A percentile compares a stretch with the other conserved stretches of the same genome.
Evolutionary conservation across 768 basidiomycete species (phyloP).

Genomic region (Leccinum uliginosum): DNA sequence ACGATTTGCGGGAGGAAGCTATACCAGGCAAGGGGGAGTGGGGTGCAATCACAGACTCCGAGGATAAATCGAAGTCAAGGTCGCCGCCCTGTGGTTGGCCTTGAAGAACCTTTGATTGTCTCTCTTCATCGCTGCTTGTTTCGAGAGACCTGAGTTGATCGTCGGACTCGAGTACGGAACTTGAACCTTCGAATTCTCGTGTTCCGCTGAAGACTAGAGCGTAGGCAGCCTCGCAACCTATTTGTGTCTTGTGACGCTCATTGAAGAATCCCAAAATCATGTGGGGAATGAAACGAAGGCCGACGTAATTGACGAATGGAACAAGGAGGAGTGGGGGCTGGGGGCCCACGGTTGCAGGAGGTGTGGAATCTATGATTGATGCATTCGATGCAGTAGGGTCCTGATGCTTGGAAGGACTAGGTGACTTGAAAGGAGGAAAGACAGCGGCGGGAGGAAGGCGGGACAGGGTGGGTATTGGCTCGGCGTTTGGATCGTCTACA

Average conservation of each 20-base stretch:
- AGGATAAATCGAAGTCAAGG: conserved; percentile 66
- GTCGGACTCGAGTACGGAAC: conserved; percentile 13
- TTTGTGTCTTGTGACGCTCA: conserved; percentile 71
- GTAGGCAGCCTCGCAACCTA: conserved; percentile 81
- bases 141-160: conserved; percentile 14
- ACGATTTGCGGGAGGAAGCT: conserved; percentile 65
- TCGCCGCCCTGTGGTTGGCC: conserved; percentile 41
- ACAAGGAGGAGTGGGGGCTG: conserved; percentile 80
- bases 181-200: conserved; percentile 51
- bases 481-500: conserved; percentile 28
- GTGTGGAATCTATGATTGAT: conserved; percentile 36
- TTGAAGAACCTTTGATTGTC: neutral
- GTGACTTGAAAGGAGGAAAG: conserved; percentile 31
- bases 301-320: conserved; percentile 70
- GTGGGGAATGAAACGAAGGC: conserved; percentile 76
- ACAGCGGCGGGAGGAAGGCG: conserved; percentile 32
- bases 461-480: conserved; percentile 40
- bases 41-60: conserved; percentile 67
- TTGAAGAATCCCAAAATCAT: conserved; percentile 96
- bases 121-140: conserved; percentile 5
- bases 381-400: conserved; percentile 14
- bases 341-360: conserved; percentile 57
- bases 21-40: conserved; percentile 58
- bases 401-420: conserved; percentile 16
- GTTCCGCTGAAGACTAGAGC: conserved; percentile 58